A percentile compares a stretch with the other conserved stretches of the same genome.
Evolutionary conservation across 2,329 filamentous ascomycete species (phyloP).

Genomic region (Penicillium sp.): DNA sequence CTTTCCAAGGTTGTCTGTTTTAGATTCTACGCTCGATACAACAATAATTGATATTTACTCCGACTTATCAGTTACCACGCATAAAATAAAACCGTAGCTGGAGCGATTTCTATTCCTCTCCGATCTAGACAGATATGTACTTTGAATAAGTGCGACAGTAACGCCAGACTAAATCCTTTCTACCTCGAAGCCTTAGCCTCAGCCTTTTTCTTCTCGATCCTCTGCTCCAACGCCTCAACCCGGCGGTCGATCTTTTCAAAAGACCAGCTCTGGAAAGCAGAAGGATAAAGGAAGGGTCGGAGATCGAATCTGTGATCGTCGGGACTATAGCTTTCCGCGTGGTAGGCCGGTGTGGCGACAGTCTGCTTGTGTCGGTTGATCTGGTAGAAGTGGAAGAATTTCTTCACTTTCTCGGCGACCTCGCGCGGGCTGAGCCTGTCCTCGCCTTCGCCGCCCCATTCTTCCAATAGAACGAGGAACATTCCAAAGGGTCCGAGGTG

Average conservation of each 20-base stretch:
- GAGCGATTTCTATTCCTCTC: too few relatives aligned
- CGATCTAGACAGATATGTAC: too few relatives aligned
- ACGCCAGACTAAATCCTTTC: neutral
- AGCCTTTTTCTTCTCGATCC: conserved; percentile 4
- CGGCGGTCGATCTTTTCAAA: conserved; percentile 12
- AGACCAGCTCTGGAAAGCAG: conserved; percentile 17
- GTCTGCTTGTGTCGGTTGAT: conserved; percentile 18
- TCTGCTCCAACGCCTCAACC: conserved; percentile 10
- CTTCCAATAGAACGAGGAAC: conserved; percentile 12
- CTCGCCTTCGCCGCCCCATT: conserved; percentile 15
- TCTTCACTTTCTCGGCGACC: conserved; percentile 12
- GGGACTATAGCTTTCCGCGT: conserved; percentile 14
- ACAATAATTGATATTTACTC: too few relatives aligned
- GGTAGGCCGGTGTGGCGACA: conserved; percentile 13
- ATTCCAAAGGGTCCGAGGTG: conserved; percentile 16
- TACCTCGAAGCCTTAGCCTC: neutral
- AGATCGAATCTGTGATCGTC: conserved; percentile 18
- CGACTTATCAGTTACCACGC: too few relatives aligned
- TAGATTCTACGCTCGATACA: too few relatives aligned
- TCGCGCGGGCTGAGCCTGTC: conserved; percentile 13
- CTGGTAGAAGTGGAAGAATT: conserved; percentile 16
- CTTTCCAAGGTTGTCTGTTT: too few relatives aligned
- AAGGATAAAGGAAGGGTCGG: conserved; percentile 13
- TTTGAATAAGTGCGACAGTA: too few relatives aligned
- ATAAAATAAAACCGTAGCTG: too few relatives aligned